Evolutionary conservation across 345 rosid species (phyloP).

Genomic region (Turnera subulata): DNA sequence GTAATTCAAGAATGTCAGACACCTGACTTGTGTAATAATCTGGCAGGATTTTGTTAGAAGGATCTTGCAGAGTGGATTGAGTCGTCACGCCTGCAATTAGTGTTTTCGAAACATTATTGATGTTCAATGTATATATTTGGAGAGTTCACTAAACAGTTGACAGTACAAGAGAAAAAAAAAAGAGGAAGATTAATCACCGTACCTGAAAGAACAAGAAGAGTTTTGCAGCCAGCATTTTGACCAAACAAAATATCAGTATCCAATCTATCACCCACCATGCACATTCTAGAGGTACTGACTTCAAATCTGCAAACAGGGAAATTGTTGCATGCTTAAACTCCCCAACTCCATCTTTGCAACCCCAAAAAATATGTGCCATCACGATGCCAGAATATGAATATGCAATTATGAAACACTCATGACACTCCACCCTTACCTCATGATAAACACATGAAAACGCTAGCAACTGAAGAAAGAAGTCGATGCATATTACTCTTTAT

Average conservation of each 20-base stretch:
- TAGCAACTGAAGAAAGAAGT: no score
- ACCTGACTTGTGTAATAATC: conserved; percentile 31
- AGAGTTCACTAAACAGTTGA: no score
- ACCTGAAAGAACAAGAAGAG: conserved; percentile 33
- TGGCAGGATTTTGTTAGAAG: conserved; percentile 25
- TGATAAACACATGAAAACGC: no score
- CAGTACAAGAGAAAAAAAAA: no score
- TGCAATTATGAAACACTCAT: no score
- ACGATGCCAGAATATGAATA: no score
- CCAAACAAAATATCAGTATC: conserved; percentile 34
- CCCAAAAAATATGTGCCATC: no score
- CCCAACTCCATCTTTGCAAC: neutral
- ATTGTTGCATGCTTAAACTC: neutral
- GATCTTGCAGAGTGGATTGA: conserved; percentile 22
- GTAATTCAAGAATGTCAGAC: conserved; percentile 16
- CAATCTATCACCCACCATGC: conserved; percentile 37
- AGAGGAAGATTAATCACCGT: neutral
- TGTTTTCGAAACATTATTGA: neutral
- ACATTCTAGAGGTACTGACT: conserved; percentile 46
- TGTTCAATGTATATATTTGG: no score
- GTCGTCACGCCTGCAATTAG: conserved; percentile 29
- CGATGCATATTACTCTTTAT: no score
- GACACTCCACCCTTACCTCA: no score
- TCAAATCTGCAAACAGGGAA: conserved; percentile 52
- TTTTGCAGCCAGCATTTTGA: conserved; percentile 34